A percentile compares a stretch with the other conserved stretches of the same genome.
Evolutionary conservation across 768 basidiomycete species (phyloP).

Genomic region (Pisolithus tinctorius): DNA sequence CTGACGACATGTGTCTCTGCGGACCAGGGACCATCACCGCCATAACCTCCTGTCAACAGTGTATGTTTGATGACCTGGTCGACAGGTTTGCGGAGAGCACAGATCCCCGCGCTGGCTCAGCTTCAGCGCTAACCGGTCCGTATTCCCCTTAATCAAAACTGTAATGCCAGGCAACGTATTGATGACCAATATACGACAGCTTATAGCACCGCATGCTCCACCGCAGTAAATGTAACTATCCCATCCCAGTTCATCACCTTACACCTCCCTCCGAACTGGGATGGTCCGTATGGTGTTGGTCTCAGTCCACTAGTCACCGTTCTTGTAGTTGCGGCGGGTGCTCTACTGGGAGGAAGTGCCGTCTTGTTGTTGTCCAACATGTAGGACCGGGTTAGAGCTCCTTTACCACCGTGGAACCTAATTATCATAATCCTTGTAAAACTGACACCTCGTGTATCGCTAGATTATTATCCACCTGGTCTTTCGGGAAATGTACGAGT

Average conservation of each 20-base stretch:
- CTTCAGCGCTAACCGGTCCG: constrained; percentile 50
- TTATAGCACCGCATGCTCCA: constrained; percentile 46
- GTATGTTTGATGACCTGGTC: constrained; percentile 56
- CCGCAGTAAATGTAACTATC: constrained; percentile 32
- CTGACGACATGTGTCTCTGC: constrained; percentile 51
- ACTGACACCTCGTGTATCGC: too few relatives aligned
- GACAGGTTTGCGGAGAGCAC: constrained; percentile 38
- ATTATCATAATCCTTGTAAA: too few relatives aligned
- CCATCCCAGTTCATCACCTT: constrained; percentile 35
- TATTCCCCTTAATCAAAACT: background rate
- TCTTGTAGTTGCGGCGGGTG: constrained; percentile 38
- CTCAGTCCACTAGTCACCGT: constrained; percentile 39
- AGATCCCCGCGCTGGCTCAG: constrained; percentile 54
- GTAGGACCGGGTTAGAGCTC: constrained; percentile 14
- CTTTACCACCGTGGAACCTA: too few relatives aligned
- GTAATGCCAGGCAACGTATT: background rate
- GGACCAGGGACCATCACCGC: constrained; percentile 30
- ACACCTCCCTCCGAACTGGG: constrained; percentile 45
- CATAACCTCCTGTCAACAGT: constrained; percentile 55
- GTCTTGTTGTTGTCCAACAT: constrained; percentile 51
- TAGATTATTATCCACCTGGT: too few relatives aligned
- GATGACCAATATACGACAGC: constrained; percentile 29
- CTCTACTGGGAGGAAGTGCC: constrained; percentile 41
- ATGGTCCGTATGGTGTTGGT: constrained; percentile 48
- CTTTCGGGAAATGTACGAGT: too few relatives aligned